A percentile compares a stretch with the other conserved stretches of the same genome.
These are phyloP conservation scores for Mycena haematopus DNA, from an alignment of 768 basidiomycete genomes.

Conservation along the genomic window DNA sequence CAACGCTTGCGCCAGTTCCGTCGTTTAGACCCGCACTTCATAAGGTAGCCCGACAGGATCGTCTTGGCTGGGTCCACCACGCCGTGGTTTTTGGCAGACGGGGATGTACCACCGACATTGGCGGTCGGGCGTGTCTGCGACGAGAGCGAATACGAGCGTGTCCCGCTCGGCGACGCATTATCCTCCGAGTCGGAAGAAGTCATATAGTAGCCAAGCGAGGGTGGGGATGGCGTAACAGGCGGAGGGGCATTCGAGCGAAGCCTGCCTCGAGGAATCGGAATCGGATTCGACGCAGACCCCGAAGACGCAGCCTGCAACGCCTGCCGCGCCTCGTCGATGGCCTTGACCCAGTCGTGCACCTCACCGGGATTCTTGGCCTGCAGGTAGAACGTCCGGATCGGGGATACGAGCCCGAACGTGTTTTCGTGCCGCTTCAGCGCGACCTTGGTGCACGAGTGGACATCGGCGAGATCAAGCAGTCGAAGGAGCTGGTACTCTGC, in stretches of 20 bases:
- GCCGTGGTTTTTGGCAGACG: constrained; percentile 33
- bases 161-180: constrained; percentile 52
- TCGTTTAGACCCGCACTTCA: constrained; percentile 95
- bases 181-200: constrained; percentile 87
- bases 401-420: constrained; percentile 91
- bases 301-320: constrained; percentile 68
- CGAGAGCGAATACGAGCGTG: constrained; percentile 49
- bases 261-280: constrained; percentile 53
- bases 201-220: constrained; percentile 53
- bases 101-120: constrained; percentile 40
- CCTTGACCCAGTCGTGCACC: constrained; percentile 81
- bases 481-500: constrained; percentile 93
- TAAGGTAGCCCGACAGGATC: constrained; percentile 88
- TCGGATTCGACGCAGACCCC: constrained; percentile 58
- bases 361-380: constrained; percentile 78
- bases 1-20: constrained; percentile 96
- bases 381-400: constrained; percentile 89
- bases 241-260: constrained; percentile 36
- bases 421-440: constrained; percentile 88
- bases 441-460: constrained; percentile 90
- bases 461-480: constrained; percentile 83
- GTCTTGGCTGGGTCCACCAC: constrained; percentile 78
- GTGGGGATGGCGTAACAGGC: constrained; percentile 56
- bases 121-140: constrained; percentile 50
- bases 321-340: constrained; percentile 79